Evolutionary conservation across 108 stramenopile genomes (phyloP), one percentile per base, ranked within the genome.

Genomic region (Cyclotella choctawhatcheeana): DNA sequence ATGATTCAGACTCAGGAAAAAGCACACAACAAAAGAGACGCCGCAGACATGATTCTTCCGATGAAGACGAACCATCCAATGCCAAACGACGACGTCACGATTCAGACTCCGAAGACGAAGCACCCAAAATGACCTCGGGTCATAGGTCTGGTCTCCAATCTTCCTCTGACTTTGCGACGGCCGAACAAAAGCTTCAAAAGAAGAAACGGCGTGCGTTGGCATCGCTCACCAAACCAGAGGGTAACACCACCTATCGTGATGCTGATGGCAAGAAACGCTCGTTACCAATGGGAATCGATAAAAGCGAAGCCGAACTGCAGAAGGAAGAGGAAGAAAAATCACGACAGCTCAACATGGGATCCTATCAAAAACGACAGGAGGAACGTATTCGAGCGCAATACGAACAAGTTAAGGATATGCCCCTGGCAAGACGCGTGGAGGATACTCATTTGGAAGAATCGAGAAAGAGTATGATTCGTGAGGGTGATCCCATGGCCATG

Each of bases 401-500:
- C 34, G 78, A 81, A 59, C 73, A 52, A 25, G 62, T 93, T 0
- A 80, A 82, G 44, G 54, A 64, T 5, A 86, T 88, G 52, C 76
- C 89, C 0, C 94, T 98, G 81, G 96, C 97, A 7, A 83, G 97
- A 45, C 65, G 81, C 18, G 65, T 70, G 5, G 91, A 87, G 43
- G 95, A 98, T 71, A 82, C 76, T 4, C 62, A 69, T 48, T 61
- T 96, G 27, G 97, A 98, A 51, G 79, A 65, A 5, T 65, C 71
- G 40, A 76, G 79, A 33, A 89, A 77, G 68, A 88, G 53, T 26
- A 87, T 79, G 34, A 92, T 96, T 52, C 82, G 93, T 27, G 84
- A 91, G 60, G 98, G 88, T 56, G 97, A 99, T 84, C 98, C 97
- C 13, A 99, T 99, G 98, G 96, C 96, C 3, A 76, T 80, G 14